Evolutionary conservation across 176 grass and related monocot species (phyloP), one percentile per base, ranked within the genome.

Genomic region (Eremochloa ophiuroides): DNA sequence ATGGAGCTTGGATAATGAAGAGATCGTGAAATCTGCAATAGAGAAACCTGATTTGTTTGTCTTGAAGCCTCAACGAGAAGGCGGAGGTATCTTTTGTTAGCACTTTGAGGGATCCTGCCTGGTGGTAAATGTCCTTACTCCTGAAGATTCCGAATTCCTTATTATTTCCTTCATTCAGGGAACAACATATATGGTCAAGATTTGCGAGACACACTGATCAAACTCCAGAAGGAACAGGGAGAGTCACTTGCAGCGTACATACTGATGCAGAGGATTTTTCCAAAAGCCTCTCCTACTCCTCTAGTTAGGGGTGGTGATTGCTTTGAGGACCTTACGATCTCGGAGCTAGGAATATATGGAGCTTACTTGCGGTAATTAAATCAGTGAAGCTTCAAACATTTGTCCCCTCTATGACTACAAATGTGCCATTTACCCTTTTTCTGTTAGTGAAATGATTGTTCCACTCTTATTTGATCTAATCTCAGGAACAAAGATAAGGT

Each of bases 221-320:
- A 65, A 27, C 83, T 94, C 61, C 77, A 88, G 60, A 88, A 89
- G 68, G 66, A 91, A 82, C 81, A 87, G 74, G 86, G 76, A 5
- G 84, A 94, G 75, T 86, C 85, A 70, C 86, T 98, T 93, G 92
- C 88, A 26, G 92, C 92, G 10, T 98, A 91, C 72, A 98, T 98
- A 85, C 64, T 98, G 77, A 98, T 98, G 95, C 95, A 98, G 77
- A 87, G 95, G 42, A 98, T 98, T 78, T 98, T 93, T 38, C 95
- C 92, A 26, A 87, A 63, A 87, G 81, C 90, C 50, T 87, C 86
- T 71, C 81, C 83, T 87, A 73, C 88, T 81, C 89, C 87, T 68
- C 82, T 98, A 42, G 85, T 98, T 30, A 88, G 90, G 31, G 92
- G 88, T 6, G 95, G 95, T 43, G 67, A 89, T 66, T 94, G 84